These are phyloP conservation scores for Bruguiera sexangula DNA, from an alignment of 345 rosid genomes.

Conservation along the genomic window DNA sequence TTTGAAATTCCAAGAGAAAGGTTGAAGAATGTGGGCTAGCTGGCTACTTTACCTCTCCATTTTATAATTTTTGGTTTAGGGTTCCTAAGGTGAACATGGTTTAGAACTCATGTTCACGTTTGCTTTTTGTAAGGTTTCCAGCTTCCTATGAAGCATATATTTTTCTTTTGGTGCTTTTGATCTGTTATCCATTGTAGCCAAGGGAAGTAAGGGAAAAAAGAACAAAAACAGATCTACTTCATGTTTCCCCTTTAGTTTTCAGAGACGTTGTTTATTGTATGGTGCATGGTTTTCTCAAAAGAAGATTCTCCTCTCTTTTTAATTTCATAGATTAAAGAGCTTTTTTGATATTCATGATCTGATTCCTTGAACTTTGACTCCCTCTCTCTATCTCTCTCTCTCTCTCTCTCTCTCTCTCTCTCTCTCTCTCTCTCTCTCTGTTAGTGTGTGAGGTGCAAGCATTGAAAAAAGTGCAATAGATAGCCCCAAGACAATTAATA, in stretches of 20 bases:
- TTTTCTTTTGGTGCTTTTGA: conserved; percentile 7
- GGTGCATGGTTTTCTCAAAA: conserved; percentile 66
- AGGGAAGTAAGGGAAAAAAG: not conserved
- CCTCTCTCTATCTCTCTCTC: not conserved
- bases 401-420: not conserved
- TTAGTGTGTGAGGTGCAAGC: too few species aligned
- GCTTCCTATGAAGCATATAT: conserved; percentile 2
- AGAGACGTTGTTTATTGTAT: conserved; percentile 43
- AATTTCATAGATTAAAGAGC: conserved; percentile 27
- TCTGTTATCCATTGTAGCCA: conserved; percentile 18
- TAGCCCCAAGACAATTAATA: too few species aligned
- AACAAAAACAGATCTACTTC: not conserved
- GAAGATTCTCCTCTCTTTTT: conserved; percentile 42
- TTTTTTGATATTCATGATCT: conserved; percentile 22
- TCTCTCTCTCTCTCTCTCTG: too few species aligned
- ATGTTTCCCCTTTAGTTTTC: conserved; percentile 21
- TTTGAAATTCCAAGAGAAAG: too few species aligned
- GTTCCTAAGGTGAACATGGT: conserved; percentile 22
- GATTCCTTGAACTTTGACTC: conserved; percentile 10
- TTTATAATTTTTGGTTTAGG: conserved; percentile 25
- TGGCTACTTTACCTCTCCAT: not conserved
- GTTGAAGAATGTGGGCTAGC: not conserved
- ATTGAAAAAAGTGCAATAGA: too few species aligned
- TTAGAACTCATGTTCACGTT: conserved; percentile 9
- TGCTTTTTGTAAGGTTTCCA: conserved; percentile 24